Evolutionary conservation across 495 filamentous ascomycete species (phyloP).

Genomic region (Aspergillus funiculosus): DNA sequence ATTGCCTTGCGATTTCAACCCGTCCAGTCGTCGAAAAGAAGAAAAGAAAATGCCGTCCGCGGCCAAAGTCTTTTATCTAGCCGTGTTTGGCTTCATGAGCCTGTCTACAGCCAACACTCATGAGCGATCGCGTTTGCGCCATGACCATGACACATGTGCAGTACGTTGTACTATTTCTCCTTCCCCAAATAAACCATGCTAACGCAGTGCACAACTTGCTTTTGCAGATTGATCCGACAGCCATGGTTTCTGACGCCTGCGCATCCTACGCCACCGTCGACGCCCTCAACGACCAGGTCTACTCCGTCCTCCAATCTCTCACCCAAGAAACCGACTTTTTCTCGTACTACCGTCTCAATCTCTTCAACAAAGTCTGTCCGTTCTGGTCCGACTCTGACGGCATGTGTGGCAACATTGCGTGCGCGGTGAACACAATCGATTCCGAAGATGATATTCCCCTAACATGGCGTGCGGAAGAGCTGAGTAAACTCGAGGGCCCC

Average conservation of each 20-base stretch:
- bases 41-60: constrained; percentile 60
- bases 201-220: constrained; percentile 3
- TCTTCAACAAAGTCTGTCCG: constrained; percentile 92
- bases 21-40: no score
- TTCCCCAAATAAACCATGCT: no score
- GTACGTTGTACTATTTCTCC: constrained; percentile 44
- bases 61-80: constrained; percentile 65
- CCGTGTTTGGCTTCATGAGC: constrained; percentile 65
- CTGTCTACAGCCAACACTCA: constrained; percentile 40
- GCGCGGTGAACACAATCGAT: constrained; percentile 93
- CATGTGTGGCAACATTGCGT: constrained; percentile 97
- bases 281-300: constrained; percentile 67
- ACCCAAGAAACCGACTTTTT: constrained; percentile 93
- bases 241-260: constrained; percentile 79
- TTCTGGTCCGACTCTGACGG: constrained; percentile 92
- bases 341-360: constrained; percentile 90
- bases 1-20: not conserved
- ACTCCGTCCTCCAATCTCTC: constrained; percentile 72
- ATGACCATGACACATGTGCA: constrained; percentile 51
- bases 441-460: constrained; percentile 88
- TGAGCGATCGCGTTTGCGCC: constrained; percentile 11
- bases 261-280: constrained; percentile 89
- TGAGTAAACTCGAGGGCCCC: constrained; percentile 89
- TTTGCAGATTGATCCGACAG: constrained; percentile 55
- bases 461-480: constrained; percentile 86